Evolutionary conservation across 2,329 filamentous ascomycete species (phyloP), one percentile per base, ranked within the genome.

Genomic region (Fusarium kyushuense): DNA sequence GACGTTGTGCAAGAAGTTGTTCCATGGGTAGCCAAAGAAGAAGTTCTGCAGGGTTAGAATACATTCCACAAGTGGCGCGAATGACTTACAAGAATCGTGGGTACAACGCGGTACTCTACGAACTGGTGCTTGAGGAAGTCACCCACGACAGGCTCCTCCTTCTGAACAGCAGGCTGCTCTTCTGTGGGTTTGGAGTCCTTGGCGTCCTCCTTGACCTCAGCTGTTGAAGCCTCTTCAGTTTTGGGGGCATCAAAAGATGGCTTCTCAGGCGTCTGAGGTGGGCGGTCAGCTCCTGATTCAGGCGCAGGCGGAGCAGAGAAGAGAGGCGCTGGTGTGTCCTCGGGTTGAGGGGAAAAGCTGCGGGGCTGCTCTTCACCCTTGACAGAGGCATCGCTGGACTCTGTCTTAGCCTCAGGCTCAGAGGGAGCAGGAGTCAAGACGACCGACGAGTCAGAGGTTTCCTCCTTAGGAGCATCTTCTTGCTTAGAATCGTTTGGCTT

Each of bases 21-120:
- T 99, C 96, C 96, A 99, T 2, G 96, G 95, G 75, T 98, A 99
- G 62, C 91, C 89, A 83, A 99, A 99, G 82, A 99, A 99, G 83
- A 98, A 98, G 58, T 94, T 92, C 93, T 96, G 69, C 3, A 8
- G 2, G 9, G 52, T 73, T 67, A 75, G 71, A 49, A 52, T 13
- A 35, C 14, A 25, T 38, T 33, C 30, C 38, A 7, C 27, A 30
- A 6, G 40, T 7, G 12, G 21, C 12, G 38, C 8, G 13, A 13
- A 6, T 21, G 23, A 38, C 91, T 86, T 85, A 97, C 94, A 77
- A 99, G 81, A 74, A 99, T 98, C 3, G 94, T 97, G 29, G 96
- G 96, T 54, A 99, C 94, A 67, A 99, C 96, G 69, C 90, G 89
- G 79, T 98, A 89, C 78, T 97, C 91, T 25, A 98, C 94, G 81